These are phyloP conservation scores for Cicer chorassanicum DNA, from an alignment of 306 rosid species.

Conservation along the genomic window DNA sequence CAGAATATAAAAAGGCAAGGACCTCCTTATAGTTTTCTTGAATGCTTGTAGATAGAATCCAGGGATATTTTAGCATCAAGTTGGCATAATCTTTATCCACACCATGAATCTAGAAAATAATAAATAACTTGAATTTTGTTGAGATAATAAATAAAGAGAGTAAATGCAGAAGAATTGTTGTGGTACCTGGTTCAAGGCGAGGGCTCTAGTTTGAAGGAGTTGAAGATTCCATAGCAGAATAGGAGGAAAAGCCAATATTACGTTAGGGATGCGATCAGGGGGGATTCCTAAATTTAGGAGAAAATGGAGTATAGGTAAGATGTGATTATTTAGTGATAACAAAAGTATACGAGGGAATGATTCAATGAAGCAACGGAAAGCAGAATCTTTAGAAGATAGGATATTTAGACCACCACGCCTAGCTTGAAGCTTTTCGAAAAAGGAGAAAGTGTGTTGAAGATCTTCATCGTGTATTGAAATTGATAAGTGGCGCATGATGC, in stretches of 20 bases:
- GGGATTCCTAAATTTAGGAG: constrained; percentile 67
- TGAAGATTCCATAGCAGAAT: constrained; percentile 57
- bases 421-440: constrained; percentile 89
- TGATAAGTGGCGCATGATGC: constrained; percentile 71
- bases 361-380: constrained; percentile 65
- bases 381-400: constrained; percentile 55
- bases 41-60: constrained; percentile 74
- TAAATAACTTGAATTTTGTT: background rate
- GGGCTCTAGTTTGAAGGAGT: constrained; percentile 60
- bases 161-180: no score
- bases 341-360: constrained; percentile 77
- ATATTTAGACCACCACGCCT: constrained; percentile 77
- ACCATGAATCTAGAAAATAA: constrained; percentile 59
- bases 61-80: constrained; percentile 73
- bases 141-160: no score
- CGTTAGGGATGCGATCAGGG: constrained; percentile 46
- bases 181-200: constrained; percentile 68
- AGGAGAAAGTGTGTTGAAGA: constrained; percentile 75
- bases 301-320: constrained; percentile 58
- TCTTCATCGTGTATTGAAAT: constrained; percentile 75
- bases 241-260: constrained; percentile 74
- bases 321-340: constrained; percentile 60
- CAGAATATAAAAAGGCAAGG: constrained; percentile 55
- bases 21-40: constrained; percentile 68
- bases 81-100: constrained; percentile 58